A percentile compares a stretch with the other conserved stretches of the same genome.
Conservation (phyloP, 257 asterid genomes). For the Solanum bulbocastanum region DNA sequence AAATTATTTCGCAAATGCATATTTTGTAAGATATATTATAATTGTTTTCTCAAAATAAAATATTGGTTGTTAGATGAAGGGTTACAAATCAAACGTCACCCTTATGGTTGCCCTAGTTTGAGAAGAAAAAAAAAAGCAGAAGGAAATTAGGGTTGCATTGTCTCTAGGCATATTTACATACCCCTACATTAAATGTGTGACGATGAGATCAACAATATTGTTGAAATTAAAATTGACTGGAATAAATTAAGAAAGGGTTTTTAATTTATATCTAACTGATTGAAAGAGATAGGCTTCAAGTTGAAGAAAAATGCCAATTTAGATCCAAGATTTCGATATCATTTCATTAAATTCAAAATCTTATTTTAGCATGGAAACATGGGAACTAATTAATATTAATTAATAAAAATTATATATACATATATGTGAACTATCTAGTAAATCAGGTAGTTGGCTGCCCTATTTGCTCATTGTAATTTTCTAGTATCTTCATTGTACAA, state of each 20-base stretch:
- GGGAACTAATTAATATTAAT: neutral
- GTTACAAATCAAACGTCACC: neutral
- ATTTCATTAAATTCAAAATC: conserved; percentile 9
- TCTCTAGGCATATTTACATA: neutral
- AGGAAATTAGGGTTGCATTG: neutral
- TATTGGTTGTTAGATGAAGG: neutral
- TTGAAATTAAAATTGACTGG: neutral
- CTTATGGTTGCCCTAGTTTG: neutral
- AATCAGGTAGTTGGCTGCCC: neutral
- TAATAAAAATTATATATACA: neutral
- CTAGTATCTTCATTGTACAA: neutral
- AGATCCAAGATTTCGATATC: neutral
- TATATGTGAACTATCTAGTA: neutral
- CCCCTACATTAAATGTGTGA: neutral
- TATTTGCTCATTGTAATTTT: neutral
- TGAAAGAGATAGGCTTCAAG: conserved; percentile 6
- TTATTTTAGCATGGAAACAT: neutral
- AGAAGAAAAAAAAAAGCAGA: neutral
- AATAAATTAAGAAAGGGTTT: neutral
- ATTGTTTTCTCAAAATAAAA: neutral
- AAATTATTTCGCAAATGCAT: neutral
- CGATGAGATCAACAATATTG: neutral
- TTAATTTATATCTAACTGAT: neutral
- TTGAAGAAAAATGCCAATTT: conserved; percentile 6
- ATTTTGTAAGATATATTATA: neutral